Conservation (phyloP, 169 alveolate species). For the Plasmodium coatneyi region DNA sequence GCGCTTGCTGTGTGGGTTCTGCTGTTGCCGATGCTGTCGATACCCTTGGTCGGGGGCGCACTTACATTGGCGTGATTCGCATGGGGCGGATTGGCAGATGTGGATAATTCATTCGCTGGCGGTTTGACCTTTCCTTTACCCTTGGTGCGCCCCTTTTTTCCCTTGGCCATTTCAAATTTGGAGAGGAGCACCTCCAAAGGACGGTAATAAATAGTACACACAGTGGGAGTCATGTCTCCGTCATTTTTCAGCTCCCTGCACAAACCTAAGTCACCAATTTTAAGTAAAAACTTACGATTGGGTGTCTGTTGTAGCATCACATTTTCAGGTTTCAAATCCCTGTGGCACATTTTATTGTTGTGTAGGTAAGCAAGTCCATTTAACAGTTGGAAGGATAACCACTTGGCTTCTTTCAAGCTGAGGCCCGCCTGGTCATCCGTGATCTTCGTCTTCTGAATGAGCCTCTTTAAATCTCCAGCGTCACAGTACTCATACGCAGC, state of each 20-base stretch:
- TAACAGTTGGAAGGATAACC: conserved; percentile 93
- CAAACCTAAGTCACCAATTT: conserved; percentile 93
- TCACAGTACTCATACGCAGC: conserved; percentile 90
- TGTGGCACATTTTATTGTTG: conserved; percentile 90
- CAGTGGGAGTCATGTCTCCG: conserved; percentile 91
- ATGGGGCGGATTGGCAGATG: background rate
- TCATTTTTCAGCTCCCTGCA: conserved; percentile 89
- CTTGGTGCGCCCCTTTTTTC: conserved; percentile 1
- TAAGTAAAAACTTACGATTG: conserved; percentile 80
- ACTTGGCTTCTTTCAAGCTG: conserved; percentile 86
- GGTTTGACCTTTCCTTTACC: conserved; percentile 19
- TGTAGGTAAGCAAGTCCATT: conserved; percentile 97
- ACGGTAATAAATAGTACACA: conserved; percentile 90
- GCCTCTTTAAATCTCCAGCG: conserved; percentile 78
- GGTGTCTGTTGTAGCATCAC: conserved; percentile 86
- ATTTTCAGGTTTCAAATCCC: conserved; percentile 94
- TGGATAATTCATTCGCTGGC: background rate
- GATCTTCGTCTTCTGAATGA: conserved; percentile 62
- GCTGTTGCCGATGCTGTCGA: background rate
- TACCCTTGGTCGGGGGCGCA: background rate
- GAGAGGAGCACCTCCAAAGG: conserved; percentile 89
- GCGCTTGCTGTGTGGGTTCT: background rate
- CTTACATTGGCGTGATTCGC: background rate
- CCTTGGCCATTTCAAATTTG: conserved; percentile 67
- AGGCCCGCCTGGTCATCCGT: conserved; percentile 81